These are phyloP conservation scores for Spathaspora gorwiae DNA, from an alignment of 805 yeast genomes.

Conservation along the genomic window DNA sequence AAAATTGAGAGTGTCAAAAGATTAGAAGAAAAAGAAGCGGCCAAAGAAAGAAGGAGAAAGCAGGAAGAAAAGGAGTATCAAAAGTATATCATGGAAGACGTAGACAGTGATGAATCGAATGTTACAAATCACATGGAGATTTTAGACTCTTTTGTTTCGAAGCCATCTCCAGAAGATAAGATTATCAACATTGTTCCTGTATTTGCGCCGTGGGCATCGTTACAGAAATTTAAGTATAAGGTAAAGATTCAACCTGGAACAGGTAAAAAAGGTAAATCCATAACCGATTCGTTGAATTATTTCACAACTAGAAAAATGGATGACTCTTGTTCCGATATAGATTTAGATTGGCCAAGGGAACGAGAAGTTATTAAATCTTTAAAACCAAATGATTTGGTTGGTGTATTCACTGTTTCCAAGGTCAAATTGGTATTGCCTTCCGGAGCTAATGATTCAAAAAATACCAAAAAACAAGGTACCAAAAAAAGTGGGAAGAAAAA, in stretches of 20 bases:
- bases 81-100: conserved; percentile 36
- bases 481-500: conserved; percentile 13
- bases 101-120: conserved; percentile 27
- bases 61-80: conserved; percentile 42
- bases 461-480: conserved; percentile 3
- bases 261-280: conserved; percentile 83
- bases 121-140: conserved; percentile 36
- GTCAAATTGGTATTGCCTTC: conserved; percentile 62
- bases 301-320: conserved; percentile 50
- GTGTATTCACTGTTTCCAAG: conserved; percentile 67
- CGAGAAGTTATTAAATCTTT: conserved; percentile 50
- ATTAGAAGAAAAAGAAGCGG: conserved; percentile 26
- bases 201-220: conserved; percentile 89
- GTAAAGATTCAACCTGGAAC: conserved; percentile 77
- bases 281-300: conserved; percentile 60
- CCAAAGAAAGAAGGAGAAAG: conserved; percentile 41
- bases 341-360: conserved; percentile 69
- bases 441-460: conserved; percentile 7
- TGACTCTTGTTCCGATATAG: conserved; percentile 39
- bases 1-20: conserved; percentile 20
- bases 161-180: conserved; percentile 47
- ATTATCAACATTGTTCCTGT: conserved; percentile 70
- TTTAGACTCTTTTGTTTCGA: conserved; percentile 40
- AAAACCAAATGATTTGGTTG: conserved; percentile 63
- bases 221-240: conserved; percentile 71